phyloP scores from a whole-genome alignment of 2,329 filamentous ascomycete genomes.

The Fusarium subtropicale region DNA sequence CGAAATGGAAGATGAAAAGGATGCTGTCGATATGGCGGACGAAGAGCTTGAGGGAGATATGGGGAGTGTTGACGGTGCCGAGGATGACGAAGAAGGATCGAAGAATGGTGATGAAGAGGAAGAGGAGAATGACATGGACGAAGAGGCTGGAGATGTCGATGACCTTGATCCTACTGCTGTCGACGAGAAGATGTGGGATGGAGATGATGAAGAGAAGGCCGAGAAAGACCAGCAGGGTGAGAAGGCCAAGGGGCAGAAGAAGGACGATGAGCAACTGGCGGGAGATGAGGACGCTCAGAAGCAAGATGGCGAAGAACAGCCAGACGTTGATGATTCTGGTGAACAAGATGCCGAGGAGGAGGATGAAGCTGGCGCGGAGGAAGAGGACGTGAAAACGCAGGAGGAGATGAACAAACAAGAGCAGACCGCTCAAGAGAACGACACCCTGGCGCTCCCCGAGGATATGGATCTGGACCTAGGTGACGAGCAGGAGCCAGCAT shows the following conservation, averaged over 20 bases:
- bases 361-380: constrained; percentile 69
- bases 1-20: constrained; percentile 82
- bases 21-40: constrained; percentile 91
- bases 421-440: constrained; percentile 82
- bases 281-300: constrained; percentile 69
- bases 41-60: constrained; percentile 91
- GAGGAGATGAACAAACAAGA: constrained; percentile 72
- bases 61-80: constrained; percentile 71
- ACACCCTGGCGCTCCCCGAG: constrained; percentile 85
- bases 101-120: constrained; percentile 73
- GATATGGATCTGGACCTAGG: constrained; percentile 89
- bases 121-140: constrained; percentile 81
- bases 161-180: constrained; percentile 89
- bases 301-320: constrained; percentile 54
- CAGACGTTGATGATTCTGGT: constrained; percentile 59
- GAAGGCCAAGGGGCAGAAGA: constrained; percentile 75
- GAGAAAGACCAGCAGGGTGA: constrained; percentile 86
- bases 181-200: constrained; percentile 99
- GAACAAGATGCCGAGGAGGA: constrained; percentile 65
- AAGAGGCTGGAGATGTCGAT: constrained; percentile 91
- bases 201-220: constrained; percentile 79
- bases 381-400: constrained; percentile 65
- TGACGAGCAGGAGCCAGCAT: constrained; percentile 70
- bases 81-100: constrained; percentile 69
- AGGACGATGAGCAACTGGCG: constrained; percentile 70